phyloP scores from a whole-genome alignment of 768 basidiomycete species.

The Piloderma croceum region DNA sequence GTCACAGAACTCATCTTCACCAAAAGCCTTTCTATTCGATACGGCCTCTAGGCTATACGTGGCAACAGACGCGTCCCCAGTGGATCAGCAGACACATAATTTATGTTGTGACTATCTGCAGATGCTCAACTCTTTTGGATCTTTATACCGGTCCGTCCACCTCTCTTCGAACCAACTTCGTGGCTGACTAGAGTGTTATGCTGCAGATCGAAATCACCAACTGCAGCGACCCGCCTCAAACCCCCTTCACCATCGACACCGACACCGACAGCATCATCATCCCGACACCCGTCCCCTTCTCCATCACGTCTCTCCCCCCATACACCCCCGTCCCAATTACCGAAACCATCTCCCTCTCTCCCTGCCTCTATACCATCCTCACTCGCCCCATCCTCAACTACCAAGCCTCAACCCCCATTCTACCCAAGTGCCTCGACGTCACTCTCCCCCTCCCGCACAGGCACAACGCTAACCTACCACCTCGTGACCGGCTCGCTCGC shows the following conservation, averaged over 20 bases:
- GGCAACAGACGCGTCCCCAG: constrained; percentile 90
- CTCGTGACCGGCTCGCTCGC: constrained; percentile 69
- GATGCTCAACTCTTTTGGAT: constrained; percentile 80
- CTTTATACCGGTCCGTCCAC: constrained; percentile 68
- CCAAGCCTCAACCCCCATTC: constrained; percentile 42
- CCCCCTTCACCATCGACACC: constrained; percentile 9
- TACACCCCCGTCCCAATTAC: constrained; percentile 13
- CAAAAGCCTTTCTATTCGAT: constrained; percentile 93
- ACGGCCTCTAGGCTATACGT: constrained; percentile 78
- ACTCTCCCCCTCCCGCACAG: constrained; percentile 47
- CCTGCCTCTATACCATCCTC: constrained; percentile 5
- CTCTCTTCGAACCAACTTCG: background rate
- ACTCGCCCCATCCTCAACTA: constrained; percentile 5
- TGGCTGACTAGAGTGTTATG: no score
- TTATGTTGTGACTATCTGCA: constrained; percentile 88
- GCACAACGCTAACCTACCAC: constrained; percentile 81
- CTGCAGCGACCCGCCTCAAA: constrained; percentile 7
- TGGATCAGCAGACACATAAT: constrained; percentile 82
- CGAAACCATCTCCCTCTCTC: constrained; percentile 6
- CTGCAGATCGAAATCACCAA: constrained; percentile 18
- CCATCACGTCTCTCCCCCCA: constrained; percentile 13
- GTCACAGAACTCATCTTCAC: constrained; percentile 78
- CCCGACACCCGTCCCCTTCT: constrained; percentile 12
- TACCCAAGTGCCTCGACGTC: constrained; percentile 67
- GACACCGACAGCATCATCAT: constrained; percentile 21